These are phyloP conservation scores for Eremothecium sinecaudum DNA, from an alignment of 1,139 yeast species.

Conservation along the genomic window DNA sequence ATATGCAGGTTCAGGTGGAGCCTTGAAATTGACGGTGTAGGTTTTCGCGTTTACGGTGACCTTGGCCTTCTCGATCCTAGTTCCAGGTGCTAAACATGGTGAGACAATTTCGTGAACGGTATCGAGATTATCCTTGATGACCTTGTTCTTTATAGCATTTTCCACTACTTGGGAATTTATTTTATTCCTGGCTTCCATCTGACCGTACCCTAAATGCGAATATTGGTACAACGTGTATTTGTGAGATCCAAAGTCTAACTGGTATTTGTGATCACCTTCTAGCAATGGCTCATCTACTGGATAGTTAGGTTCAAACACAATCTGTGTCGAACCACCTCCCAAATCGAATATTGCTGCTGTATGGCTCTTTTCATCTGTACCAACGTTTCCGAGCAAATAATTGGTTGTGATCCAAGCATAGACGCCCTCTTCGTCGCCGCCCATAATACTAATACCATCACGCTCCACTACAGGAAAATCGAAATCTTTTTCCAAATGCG, in stretches of 20 bases:
- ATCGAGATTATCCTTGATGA: constrained; percentile 34
- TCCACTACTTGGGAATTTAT: constrained; percentile 55
- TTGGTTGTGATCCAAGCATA: constrained; percentile 98
- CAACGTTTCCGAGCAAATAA: constrained; percentile 85
- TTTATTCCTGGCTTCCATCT: constrained; percentile 86
- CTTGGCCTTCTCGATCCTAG: constrained; percentile 42
- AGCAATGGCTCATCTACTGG: constrained; percentile 49
- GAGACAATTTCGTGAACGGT: constrained; percentile 45
- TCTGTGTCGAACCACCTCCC: constrained; percentile 98
- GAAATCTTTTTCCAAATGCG: constrained; percentile 63
- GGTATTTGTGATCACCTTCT: constrained; percentile 85
- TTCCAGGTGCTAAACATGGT: constrained; percentile 84
- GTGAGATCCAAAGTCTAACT: constrained; percentile 69
- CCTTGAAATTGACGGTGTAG: constrained; percentile 62
- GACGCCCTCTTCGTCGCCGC: constrained; percentile 96
- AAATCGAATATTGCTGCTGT: constrained; percentile 96
- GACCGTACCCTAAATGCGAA: constrained; percentile 91
- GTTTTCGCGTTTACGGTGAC: constrained; percentile 46
- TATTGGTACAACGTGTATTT: constrained; percentile 82
- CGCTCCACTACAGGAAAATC: constrained; percentile 87
- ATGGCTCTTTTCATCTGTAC: constrained; percentile 56
- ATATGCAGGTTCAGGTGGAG: constrained; percentile 53
- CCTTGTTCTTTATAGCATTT: constrained; percentile 37
- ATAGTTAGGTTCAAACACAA: constrained; percentile 88
- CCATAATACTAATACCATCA: constrained; percentile 86